Evolutionary conservation across 73 alveolate genomes (phyloP).

Genomic region (Paramecium tetraurelia): DNA sequence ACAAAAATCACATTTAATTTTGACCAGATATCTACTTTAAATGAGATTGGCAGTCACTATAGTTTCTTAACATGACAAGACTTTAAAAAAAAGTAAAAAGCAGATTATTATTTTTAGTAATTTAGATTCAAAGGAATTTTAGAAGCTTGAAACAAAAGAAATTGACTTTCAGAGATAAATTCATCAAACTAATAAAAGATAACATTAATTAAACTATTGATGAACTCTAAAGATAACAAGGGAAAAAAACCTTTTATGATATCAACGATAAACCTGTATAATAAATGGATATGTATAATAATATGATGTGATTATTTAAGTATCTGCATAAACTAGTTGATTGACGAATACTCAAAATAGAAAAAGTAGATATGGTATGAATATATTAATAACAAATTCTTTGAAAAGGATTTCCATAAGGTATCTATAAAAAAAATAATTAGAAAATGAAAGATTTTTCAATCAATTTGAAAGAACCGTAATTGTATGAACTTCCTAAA

Average conservation of each 20-base stretch:
- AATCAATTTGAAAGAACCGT: not conserved
- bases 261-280: not conserved
- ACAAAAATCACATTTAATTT: not conserved
- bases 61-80: not conserved
- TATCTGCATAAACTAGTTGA: not conserved
- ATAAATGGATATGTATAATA: not conserved
- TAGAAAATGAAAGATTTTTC: slow-evolving; percentile 34
- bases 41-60: not conserved
- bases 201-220: not conserved
- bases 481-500: slow-evolving; percentile 9
- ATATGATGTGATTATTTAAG: not conserved
- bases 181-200: not conserved
- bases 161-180: not conserved
- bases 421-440: not conserved
- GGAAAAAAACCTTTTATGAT: not conserved
- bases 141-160: not conserved
- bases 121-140: not conserved
- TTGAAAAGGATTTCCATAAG: slow-evolving; percentile 18
- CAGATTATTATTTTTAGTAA: not conserved
- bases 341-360: not conserved
- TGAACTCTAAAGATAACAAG: not conserved
- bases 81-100: not conserved
- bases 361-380: not conserved
- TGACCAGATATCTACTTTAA: not conserved
- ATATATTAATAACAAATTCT: not conserved